Base-by-base conservation (phyloP, 129 eudicot species). In the Flaveria bidentis region DNA sequence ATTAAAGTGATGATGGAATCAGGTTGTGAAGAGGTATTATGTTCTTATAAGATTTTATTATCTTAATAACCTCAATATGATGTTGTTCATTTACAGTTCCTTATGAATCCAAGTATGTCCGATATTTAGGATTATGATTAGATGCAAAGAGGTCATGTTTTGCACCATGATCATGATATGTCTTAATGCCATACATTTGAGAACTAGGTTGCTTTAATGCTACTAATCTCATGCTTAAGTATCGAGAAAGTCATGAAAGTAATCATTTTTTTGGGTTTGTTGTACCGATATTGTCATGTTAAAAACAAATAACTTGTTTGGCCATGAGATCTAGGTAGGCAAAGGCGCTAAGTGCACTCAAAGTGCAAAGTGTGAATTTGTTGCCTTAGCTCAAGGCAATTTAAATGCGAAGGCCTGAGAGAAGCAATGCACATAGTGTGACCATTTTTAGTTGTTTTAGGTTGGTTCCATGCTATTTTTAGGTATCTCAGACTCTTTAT, bases 1-100 rank as follows among this genome's bases (percentile, higher is more conserved):
- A 94, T 94, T 51, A 88, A 78, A 74, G 98, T 87, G 74, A 94
- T 94, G 98, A 88, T 91, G 98, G 96, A 87, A 82, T 94, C 97
- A 6, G 97, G 97, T 51, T 94, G 98, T 71, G 98, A 94, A 81
- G 98, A 94, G 98, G 98, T 93, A 88, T 74, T 60, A 14, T 44
- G 23, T 9, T 60, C 74, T 22, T 45, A 16, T 53, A 51, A 5
- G 57, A 72, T 49, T 25, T 5, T 16, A 5, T 12, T 73, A 41
- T 49, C 41, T 5, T 10, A 5, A 17, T 72, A 41, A 73, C 15
- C 67, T 44, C 9, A n/a, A 6, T 66, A 57, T 61, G 47, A 66
- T 20, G 33, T 22, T 53, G 51, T 6, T 23, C 65, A 25, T 47
- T 42, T n/a, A 20, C 45, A 3, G 46, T 56, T 16, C 6, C 57